Conservation (phyloP, 169 alveolate genomes). For the Cyclospora cayetanensis region DNA sequence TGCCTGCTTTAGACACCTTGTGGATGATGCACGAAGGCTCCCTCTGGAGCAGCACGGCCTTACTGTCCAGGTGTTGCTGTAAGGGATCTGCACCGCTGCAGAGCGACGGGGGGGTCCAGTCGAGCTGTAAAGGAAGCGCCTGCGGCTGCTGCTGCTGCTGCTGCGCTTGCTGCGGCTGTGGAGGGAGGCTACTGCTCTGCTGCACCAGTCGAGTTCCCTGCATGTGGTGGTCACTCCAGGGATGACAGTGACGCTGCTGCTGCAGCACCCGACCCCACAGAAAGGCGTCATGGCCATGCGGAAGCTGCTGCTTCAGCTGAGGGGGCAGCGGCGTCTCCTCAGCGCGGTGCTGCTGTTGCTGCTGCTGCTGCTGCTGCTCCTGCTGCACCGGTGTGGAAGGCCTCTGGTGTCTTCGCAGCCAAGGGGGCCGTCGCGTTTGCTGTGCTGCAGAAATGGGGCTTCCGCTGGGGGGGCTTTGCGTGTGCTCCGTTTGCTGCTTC, state of each 20-base stretch:
- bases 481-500: neutral
- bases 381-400: neutral
- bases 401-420: conserved; percentile 27
- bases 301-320: conserved; percentile 41
- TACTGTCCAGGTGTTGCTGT: too few relatives aligned
- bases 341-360: neutral
- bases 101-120: too few relatives aligned
- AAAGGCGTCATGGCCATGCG: too few relatives aligned
- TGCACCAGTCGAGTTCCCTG: neutral
- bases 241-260: conserved; percentile 46
- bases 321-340: neutral
- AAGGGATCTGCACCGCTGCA: too few relatives aligned
- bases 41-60: neutral
- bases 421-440: conserved; percentile 2
- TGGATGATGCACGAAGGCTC: neutral
- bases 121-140: too few relatives aligned
- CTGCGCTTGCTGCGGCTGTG: too few relatives aligned
- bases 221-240: conserved; percentile 3
- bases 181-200: neutral
- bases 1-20: neutral
- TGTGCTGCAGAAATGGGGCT: conserved; percentile 15
- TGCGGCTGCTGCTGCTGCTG: too few relatives aligned
- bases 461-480: neutral
- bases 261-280: conserved; percentile 40
- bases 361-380: conserved; percentile 20